These are phyloP conservation scores for Leishmania lainsoni DNA, from an alignment of 208 protist genomes.

Conservation along the genomic window DNA sequence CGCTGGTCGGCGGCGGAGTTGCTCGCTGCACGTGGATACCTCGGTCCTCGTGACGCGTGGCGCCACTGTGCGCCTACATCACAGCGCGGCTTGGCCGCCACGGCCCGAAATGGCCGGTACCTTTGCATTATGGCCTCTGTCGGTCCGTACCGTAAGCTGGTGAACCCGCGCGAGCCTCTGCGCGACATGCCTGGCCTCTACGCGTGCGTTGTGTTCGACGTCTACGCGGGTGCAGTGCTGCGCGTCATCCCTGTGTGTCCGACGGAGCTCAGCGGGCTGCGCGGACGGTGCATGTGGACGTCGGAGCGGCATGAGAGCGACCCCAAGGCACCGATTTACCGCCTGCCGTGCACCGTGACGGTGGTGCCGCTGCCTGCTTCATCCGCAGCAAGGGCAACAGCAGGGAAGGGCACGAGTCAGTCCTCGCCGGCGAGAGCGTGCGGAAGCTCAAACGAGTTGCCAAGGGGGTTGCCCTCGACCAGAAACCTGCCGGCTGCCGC, in stretches of 20 bases:
- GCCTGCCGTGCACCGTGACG: conserved; percentile 52
- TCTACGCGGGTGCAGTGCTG: conserved; percentile 55
- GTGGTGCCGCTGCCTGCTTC: conserved; percentile 29
- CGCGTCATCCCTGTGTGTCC: conserved; percentile 74
- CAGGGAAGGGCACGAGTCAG: neutral
- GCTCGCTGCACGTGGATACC: conserved; percentile 23
- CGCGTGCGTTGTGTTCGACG: conserved; percentile 71
- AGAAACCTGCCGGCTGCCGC: neutral
- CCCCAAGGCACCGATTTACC: conserved; percentile 58
- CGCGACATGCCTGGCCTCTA: conserved; percentile 60
- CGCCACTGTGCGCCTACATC: conserved; percentile 22
- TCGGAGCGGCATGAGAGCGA: conserved; percentile 40
- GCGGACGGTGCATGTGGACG: conserved; percentile 28
- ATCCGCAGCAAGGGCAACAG: neutral
- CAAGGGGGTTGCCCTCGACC: neutral
- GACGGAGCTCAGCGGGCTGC: conserved; percentile 35
- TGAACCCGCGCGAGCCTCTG: conserved; percentile 45
- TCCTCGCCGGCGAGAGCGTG: neutral
- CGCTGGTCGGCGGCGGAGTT: conserved; percentile 22
- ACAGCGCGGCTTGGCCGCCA: conserved; percentile 41
- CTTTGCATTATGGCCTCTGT: conserved; percentile 71
- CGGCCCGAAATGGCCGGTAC: conserved; percentile 72
- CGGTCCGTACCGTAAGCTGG: conserved; percentile 54
- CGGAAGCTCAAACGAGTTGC: conserved; percentile 7
- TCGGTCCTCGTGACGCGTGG: conserved; percentile 27